Percentiles rank a stretch among this genome's conserved stretches.
Evolutionary conservation across 129 eudicot species (phyloP).

Genomic region (Chrysanthemum lavandulifolium): DNA sequence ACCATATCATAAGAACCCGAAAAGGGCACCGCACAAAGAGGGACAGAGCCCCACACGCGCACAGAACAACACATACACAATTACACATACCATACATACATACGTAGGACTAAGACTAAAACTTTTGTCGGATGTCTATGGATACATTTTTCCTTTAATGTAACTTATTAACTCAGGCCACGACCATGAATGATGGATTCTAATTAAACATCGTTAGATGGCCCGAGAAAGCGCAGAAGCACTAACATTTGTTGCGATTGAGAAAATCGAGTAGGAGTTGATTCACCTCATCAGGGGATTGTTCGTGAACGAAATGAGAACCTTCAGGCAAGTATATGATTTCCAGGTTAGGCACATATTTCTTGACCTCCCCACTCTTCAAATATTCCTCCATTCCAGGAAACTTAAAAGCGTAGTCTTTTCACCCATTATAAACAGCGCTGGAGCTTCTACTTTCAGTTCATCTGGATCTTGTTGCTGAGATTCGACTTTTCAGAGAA

Average conservation of each 20-base stretch:
- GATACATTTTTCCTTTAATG: neutral
- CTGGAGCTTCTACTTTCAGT: constrained; percentile 30
- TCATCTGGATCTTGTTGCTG: neutral
- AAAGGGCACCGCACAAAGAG: too few relatives aligned
- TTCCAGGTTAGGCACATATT: constrained; percentile 38
- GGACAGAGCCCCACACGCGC: neutral
- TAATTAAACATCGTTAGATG: neutral
- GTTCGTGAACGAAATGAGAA: constrained; percentile 45
- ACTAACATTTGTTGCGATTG: constrained; percentile 21
- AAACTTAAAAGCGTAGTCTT: constrained; percentile 32
- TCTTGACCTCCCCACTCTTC: constrained; percentile 34
- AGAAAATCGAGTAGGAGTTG: constrained; percentile 36
- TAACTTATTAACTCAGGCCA: neutral
- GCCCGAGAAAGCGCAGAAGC: neutral
- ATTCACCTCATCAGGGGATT: constrained; percentile 39
- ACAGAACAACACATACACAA: neutral
- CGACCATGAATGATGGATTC: neutral
- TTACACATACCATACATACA: too few relatives aligned
- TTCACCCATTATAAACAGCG: constrained; percentile 33
- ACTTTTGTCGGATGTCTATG: neutral
- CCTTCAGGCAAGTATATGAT: constrained; percentile 35
- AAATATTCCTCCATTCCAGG: constrained; percentile 39
- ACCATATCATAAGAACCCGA: neutral
- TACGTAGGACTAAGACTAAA: neutral
- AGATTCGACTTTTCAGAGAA: neutral